Conservation (phyloP, 2,329 filamentous ascomycete genomes). For the Davidsoniella virescens region DNA sequence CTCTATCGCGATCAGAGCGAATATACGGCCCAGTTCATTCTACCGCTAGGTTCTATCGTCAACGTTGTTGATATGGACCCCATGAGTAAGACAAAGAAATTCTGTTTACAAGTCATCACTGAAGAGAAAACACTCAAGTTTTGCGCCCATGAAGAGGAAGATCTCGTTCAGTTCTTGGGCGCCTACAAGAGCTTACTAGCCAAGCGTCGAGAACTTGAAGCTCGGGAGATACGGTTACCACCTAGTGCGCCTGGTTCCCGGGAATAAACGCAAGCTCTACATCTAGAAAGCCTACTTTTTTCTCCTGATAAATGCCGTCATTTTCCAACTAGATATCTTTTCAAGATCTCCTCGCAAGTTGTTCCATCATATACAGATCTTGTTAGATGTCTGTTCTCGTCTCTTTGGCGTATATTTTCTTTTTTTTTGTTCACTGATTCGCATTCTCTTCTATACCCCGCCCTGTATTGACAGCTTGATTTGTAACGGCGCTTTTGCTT, state of each 20-base stretch:
- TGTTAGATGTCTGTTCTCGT: not conserved
- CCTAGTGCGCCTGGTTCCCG: not conserved
- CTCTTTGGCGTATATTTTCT: not conserved
- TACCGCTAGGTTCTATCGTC: constrained; percentile 64
- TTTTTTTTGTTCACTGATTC: too few relatives aligned
- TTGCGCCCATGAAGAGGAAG: constrained; percentile 65
- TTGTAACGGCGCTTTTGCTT: not conserved
- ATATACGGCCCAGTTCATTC: constrained; percentile 70
- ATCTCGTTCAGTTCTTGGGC: constrained; percentile 68
- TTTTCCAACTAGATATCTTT: not conserved
- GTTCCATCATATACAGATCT: too few relatives aligned
- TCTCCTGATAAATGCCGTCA: not conserved
- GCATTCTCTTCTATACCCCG: not conserved
- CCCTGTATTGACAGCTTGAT: not conserved
- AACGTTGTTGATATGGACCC: constrained; percentile 88
- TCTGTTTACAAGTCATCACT: constrained; percentile 84
- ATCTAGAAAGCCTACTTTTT: constrained; percentile 2
- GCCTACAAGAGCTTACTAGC: constrained; percentile 76
- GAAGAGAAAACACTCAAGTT: constrained; percentile 77
- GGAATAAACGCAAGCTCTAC: not conserved
- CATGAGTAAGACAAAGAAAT: constrained; percentile 64
- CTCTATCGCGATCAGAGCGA: constrained; percentile 89
- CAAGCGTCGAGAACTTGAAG: constrained; percentile 48
- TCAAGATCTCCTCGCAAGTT: too few relatives aligned
- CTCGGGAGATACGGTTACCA: constrained; percentile 14